phyloP scores from a whole-genome alignment of 2,329 filamentous ascomycete genomes.

The Metarhizium sp. region DNA sequence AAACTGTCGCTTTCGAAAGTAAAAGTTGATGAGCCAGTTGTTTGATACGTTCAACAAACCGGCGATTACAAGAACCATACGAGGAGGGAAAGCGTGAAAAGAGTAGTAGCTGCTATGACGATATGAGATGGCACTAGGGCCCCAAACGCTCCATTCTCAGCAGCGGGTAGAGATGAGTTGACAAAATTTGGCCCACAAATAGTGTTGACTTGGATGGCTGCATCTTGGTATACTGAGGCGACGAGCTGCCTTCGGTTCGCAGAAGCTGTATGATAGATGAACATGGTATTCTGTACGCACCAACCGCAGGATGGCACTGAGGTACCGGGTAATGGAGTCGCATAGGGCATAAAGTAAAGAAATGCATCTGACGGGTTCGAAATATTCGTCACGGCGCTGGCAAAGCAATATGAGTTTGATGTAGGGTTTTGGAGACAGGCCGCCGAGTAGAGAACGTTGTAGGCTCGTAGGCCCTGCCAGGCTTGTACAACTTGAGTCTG shows the following conservation, averaged over 20 bases:
- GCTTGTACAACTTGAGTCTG: slow-evolving; percentile 67
- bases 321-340: slow-evolving; percentile 56
- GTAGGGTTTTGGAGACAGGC: slow-evolving; percentile 65
- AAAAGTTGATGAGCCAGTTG: not conserved
- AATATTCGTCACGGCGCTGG: slow-evolving; percentile 71
- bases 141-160: slow-evolving; percentile 11
- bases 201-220: slow-evolving; percentile 65
- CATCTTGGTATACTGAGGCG: slow-evolving; percentile 56
- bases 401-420: slow-evolving; percentile 68
- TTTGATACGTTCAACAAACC: not conserved
- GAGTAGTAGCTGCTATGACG: slow-evolving; percentile 3
- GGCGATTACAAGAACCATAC: slow-evolving; percentile 12
- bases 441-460: slow-evolving; percentile 68
- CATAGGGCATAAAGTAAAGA: slow-evolving; percentile 79
- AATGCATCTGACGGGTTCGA: slow-evolving; percentile 63
- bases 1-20: not conserved
- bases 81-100: slow-evolving; percentile 10
- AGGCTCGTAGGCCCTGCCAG: slow-evolving; percentile 66
- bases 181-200: slow-evolving; percentile 50
- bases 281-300: slow-evolving; percentile 76
- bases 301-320: slow-evolving; percentile 64
- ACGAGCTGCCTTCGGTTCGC: slow-evolving; percentile 58
- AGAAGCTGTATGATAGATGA: slow-evolving; percentile 63
- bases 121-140: slow-evolving; percentile 10
- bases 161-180: slow-evolving; percentile 41